These are phyloP conservation scores for Saccharomycopsis sp. DNA, from an alignment of 805 yeast species.

Conservation along the genomic window DNA sequence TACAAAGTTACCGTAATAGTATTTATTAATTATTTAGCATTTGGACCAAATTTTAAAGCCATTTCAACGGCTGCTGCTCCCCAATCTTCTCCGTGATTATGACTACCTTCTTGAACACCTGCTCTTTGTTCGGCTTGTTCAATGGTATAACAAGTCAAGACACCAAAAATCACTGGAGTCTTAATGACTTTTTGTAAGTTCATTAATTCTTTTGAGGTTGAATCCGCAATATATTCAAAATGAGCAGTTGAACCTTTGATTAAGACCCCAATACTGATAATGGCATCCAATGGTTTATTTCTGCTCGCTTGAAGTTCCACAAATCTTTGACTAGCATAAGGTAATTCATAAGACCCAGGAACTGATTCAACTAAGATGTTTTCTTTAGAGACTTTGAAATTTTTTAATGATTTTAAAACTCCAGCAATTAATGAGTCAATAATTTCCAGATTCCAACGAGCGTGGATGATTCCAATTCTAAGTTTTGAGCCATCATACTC, in stretches of 20 bases:
- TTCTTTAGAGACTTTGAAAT: constrained; percentile 61
- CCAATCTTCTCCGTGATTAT: constrained; percentile 98
- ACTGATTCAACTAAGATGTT: constrained; percentile 77
- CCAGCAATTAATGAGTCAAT: constrained; percentile 77
- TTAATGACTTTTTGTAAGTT: constrained; percentile 55
- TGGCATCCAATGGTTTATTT: constrained; percentile 59
- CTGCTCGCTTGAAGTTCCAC: constrained; percentile 29
- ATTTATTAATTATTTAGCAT: too few species aligned
- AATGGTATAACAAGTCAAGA: constrained; percentile 86
- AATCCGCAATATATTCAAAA: constrained; percentile 92
- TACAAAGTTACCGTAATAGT: too few species aligned
- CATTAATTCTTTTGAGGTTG: constrained; percentile 82
- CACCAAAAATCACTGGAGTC: constrained; percentile 86
- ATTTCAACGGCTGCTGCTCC: constrained; percentile 98
- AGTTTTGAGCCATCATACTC: constrained; percentile 56
- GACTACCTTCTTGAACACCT: constrained; percentile 50
- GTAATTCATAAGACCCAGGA: constrained; percentile 93
- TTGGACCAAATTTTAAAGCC: constrained; percentile 41
- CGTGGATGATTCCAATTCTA: constrained; percentile 81
- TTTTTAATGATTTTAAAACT: constrained; percentile 46
- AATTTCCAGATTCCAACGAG: constrained; percentile 84
- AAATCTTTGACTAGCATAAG: constrained; percentile 60
- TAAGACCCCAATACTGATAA: constrained; percentile 87
- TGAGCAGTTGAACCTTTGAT: constrained; percentile 98
- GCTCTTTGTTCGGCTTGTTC: constrained; percentile 92